Conservation (phyloP, 2,329 filamentous ascomycete species). For the Biscogniauxia marginata region DNA sequence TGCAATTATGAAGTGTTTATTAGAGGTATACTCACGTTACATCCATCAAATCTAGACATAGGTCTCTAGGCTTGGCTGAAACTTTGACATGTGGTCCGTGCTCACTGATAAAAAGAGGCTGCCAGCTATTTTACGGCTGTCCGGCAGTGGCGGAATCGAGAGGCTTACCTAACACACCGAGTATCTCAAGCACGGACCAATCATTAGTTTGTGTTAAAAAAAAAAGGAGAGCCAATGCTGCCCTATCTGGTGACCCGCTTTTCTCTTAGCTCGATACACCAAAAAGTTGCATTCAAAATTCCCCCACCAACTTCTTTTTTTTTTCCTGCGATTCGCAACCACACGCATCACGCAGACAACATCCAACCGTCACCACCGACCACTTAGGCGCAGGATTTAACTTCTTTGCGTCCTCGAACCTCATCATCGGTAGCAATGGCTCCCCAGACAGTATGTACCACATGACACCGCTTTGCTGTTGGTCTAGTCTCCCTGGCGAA, state of each 20-base stretch:
- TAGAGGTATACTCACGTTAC: no score
- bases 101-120: no score
- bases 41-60: no score
- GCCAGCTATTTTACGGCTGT: no score
- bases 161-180: no score
- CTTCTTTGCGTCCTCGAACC: constrained; percentile 68
- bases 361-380: constrained; percentile 23
- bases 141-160: no score
- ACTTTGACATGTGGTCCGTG: no score
- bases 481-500: constrained; percentile 52
- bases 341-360: constrained; percentile 11
- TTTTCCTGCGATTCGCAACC: constrained; percentile 12
- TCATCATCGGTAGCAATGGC: constrained; percentile 66
- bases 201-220: no score
- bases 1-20: no score
- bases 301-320: constrained; percentile 19
- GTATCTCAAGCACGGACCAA: no score
- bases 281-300: constrained; percentile 29
- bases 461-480: constrained; percentile 89
- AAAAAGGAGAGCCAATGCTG: no score
- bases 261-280: constrained; percentile 30
- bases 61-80: no score
- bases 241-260: constrained; percentile 25
- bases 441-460: constrained; percentile 81
- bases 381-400: constrained; percentile 43